Base-by-base conservation (phyloP, 305 asterid species). In the Striga hermonthica region DNA sequence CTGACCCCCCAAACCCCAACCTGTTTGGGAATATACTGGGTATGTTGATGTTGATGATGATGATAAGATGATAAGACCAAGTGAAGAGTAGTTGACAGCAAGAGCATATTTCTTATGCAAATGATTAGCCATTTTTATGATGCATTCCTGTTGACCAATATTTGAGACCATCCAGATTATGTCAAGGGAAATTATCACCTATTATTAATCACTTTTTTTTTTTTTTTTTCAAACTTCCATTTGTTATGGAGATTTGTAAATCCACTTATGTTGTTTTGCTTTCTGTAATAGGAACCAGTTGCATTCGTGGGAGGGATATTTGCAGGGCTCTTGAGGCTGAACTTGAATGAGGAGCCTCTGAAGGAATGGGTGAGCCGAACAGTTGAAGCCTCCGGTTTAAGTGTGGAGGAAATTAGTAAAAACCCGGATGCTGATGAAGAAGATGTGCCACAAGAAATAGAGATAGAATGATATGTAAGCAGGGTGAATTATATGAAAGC, bases 301-400 rank as follows among this genome's bases (percentile, higher is more conserved):
- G 97, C 96, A 47, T 90, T 90, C 44, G 72, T 83, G 72, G 96
- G 96, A 75, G 96, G 96, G 72, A 68, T 90, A 68, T 81, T 90
- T 83, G 97, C 96, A 9, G 97, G 97, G 9, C 82, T 90, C 49
- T 79, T 90, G 28, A 83, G 95, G 84, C 95, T 90, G 62, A 96
- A 90, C 70, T 75, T 86, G 55, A 90, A 80, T 6, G 97, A 90
- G 79, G 96, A 90, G 62, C 97, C 95, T 45, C 40, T 90, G 43
- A 90, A 75, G 74, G 96, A 86, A 79, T 90, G 97, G 97, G 90
- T 90, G 31, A 57, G 80, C 28, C 83, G 76, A 64, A 90, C 88
- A 5, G 89, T 84, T 28, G 85, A 86, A 76, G 90, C 95, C 73
- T 75, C 95, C 38, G 95, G 95, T 53, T 66, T 85, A 36, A 70